A percentile compares a stretch with the other conserved stretches of the same genome.
Evolutionary conservation across 768 basidiomycete genomes (phyloP).

Genomic region (Pleurotus tuoliensis): DNA sequence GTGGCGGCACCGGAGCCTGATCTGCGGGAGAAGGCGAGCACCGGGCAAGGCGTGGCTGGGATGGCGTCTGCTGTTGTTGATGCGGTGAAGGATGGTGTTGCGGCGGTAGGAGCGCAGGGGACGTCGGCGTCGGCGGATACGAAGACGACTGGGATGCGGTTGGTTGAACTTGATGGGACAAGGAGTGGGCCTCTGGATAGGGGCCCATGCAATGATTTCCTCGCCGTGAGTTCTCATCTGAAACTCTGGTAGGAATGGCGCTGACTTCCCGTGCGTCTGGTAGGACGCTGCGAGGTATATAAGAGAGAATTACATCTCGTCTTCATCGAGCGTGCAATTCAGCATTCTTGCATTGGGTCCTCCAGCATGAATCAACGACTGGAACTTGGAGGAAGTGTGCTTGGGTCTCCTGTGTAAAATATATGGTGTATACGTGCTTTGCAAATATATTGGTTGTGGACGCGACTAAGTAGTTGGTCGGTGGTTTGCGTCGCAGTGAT

Average conservation of each 20-base stretch:
- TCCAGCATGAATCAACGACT: not conserved
- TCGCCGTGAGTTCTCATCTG: slow-evolving; percentile 38
- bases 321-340: slow-evolving; percentile 54
- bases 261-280: not conserved
- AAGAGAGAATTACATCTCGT: slow-evolving; percentile 53
- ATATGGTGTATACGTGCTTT: no score
- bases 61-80: slow-evolving; percentile 8
- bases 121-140: slow-evolving; percentile 20
- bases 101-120: slow-evolving; percentile 12
- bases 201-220: slow-evolving; percentile 56
- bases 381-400: no score
- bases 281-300: slow-evolving; percentile 68
- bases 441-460: no score
- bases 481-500: no score
- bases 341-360: slow-evolving; percentile 56
- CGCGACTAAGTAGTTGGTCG: no score
- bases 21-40: slow-evolving; percentile 21
- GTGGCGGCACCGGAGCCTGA: slow-evolving; percentile 56
- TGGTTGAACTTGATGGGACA: slow-evolving; percentile 85
- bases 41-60: slow-evolving; percentile 15
- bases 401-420: no score
- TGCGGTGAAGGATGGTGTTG: slow-evolving; percentile 12
- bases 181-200: slow-evolving; percentile 78
- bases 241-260: not conserved
- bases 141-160: slow-evolving; percentile 31